Evolutionary conservation across 345 rosid species (phyloP).

Genomic region (Hibiscus syriacus): DNA sequence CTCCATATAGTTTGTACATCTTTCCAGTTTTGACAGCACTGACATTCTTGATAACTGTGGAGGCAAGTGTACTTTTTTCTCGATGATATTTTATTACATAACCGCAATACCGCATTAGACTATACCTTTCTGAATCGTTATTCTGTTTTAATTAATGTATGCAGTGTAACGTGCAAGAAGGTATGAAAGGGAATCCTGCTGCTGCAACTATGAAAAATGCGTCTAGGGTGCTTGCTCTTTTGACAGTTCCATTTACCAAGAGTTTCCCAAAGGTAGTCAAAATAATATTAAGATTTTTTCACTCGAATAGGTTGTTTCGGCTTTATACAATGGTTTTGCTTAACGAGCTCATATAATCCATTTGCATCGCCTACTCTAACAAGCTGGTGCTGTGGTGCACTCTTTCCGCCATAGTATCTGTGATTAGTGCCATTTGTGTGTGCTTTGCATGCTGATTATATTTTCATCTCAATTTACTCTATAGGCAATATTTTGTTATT

Average conservation of each 20-base stretch:
- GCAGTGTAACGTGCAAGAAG: slow-evolving; percentile 78
- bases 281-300: not conserved
- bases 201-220: slow-evolving; percentile 47
- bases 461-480: not conserved
- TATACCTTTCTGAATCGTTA: not conserved
- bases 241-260: slow-evolving; percentile 68
- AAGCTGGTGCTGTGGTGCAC: too few relatives aligned
- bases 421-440: not conserved
- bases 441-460: not conserved
- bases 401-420: too few relatives aligned
- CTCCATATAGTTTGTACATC: too few relatives aligned
- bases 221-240: slow-evolving; percentile 51
- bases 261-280: slow-evolving; percentile 58
- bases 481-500: slow-evolving; percentile 92
- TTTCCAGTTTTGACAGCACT: slow-evolving; percentile 65
- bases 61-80: slow-evolving; percentile 37
- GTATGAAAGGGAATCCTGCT: slow-evolving; percentile 78
- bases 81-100: not conserved
- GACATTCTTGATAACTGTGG: slow-evolving; percentile 64
- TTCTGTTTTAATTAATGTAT: not conserved
- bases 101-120: not conserved
- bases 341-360: not conserved
- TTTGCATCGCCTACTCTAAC: too few relatives aligned
- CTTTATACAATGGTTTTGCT: too few relatives aligned
- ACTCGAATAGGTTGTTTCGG: not conserved